These are phyloP conservation scores for Tuber microsphaerosporum DNA, from an alignment of 495 filamentous ascomycete species.

Conservation along the genomic window DNA sequence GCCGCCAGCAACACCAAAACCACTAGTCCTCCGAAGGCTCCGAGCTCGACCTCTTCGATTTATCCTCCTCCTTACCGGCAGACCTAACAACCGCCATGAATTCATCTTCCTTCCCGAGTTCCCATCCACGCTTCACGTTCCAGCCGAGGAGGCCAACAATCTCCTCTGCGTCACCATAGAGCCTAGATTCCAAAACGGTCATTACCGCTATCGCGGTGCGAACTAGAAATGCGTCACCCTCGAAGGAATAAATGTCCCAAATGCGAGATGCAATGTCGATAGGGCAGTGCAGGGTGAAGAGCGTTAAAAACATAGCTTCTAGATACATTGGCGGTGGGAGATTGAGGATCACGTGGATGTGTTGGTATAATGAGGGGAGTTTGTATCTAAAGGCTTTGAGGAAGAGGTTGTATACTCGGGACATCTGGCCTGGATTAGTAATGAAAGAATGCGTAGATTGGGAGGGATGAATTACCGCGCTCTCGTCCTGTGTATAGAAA, in stretches of 20 bases:
- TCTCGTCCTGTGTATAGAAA: constrained; percentile 71
- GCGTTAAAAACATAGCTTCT: constrained; percentile 48
- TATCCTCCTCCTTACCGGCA: constrained; percentile 57
- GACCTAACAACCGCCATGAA: constrained; percentile 63
- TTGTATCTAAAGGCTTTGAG: constrained; percentile 66
- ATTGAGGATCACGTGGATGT: constrained; percentile 52
- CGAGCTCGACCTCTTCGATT: constrained; percentile 17
- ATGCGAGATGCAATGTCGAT: constrained; percentile 70
- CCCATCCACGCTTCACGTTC: constrained; percentile 46
- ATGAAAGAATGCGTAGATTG: neutral
- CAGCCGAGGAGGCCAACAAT: constrained; percentile 53
- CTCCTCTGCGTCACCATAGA: constrained; percentile 54
- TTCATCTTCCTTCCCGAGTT: constrained; percentile 54
- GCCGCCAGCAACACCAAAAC: neutral
- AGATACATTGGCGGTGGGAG: constrained; percentile 51
- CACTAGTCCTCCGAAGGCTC: constrained; percentile 15
- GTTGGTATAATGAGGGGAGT: constrained; percentile 59
- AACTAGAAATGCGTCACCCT: constrained; percentile 76
- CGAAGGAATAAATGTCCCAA: constrained; percentile 93
- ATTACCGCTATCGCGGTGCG: constrained; percentile 65
- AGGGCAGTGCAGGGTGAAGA: constrained; percentile 52
- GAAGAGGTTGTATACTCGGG: constrained; percentile 63
- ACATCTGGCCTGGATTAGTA: constrained; percentile 43
- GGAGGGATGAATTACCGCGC: constrained; percentile 44
- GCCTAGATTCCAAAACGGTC: constrained; percentile 52